phyloP scores from a whole-genome alignment of 2,329 filamentous ascomycete species.

The Sporothrix dimorphospora region DNA sequence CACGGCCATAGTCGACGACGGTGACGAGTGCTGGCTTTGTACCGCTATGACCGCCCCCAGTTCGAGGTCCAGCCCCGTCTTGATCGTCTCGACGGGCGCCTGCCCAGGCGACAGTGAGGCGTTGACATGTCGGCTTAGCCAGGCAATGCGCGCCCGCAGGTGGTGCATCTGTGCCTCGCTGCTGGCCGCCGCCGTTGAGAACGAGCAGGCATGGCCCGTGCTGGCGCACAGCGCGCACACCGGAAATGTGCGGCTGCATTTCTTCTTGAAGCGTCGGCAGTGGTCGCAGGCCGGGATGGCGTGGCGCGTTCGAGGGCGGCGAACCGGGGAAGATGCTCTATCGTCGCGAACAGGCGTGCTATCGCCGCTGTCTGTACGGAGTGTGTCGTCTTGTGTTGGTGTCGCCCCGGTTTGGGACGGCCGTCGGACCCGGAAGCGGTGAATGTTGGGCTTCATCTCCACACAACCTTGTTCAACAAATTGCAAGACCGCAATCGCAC shows the following conservation, averaged over 20 bases:
- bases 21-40: not conserved
- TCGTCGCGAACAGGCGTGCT: too few relatives aligned
- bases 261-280: conserved; percentile 44
- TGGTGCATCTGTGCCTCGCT: conserved; percentile 38
- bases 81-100: conserved; percentile 39
- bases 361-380: too few relatives aligned
- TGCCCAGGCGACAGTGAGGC: conserved; percentile 8
- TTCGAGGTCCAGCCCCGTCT: conserved; percentile 32
- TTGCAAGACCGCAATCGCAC: too few relatives aligned
- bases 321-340: too few relatives aligned
- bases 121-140: conserved; percentile 39
- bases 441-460: not conserved
- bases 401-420: not conserved
- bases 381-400: not conserved
- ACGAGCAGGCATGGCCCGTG: conserved; percentile 47
- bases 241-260: conserved; percentile 49
- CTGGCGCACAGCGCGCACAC: conserved; percentile 46
- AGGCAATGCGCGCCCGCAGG: conserved; percentile 46
- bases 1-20: not conserved
- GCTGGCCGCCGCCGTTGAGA: conserved; percentile 38
- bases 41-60: not conserved
- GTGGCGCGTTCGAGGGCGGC: not conserved
- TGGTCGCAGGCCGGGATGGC: conserved; percentile 28
- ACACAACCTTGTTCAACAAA: too few relatives aligned
- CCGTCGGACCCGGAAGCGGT: conserved; percentile 7